These are phyloP conservation scores for Sugiyamaella sp. DNA, from an alignment of 1,139 yeast species.

Conservation along the genomic window DNA sequence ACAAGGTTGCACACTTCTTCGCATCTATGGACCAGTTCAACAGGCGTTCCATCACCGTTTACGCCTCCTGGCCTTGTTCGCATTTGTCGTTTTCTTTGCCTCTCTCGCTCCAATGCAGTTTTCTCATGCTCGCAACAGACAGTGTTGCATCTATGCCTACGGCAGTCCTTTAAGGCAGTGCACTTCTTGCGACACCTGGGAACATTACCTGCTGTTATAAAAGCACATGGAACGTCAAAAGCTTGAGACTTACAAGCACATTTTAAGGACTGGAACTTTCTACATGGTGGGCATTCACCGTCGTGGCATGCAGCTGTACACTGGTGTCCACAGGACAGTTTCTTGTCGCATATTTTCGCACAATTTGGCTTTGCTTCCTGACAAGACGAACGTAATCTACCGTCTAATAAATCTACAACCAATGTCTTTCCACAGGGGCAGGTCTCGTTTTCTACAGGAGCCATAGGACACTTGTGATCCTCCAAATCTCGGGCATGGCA, in stretches of 20 bases:
- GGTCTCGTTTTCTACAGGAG: conserved; percentile 59
- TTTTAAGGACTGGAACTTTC: conserved; percentile 46
- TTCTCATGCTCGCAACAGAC: conserved; percentile 74
- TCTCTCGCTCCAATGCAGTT: conserved; percentile 63
- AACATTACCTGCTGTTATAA: conserved; percentile 51
- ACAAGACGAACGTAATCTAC: conserved; percentile 51
- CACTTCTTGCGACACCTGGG: conserved; percentile 80
- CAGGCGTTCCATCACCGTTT: conserved; percentile 47
- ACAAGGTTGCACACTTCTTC: conserved; percentile 66
- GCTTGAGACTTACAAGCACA: conserved; percentile 57
- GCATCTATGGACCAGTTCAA: conserved; percentile 80
- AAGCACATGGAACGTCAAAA: conserved; percentile 65
- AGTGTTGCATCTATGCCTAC: conserved; percentile 73
- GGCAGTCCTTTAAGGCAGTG: conserved; percentile 73
- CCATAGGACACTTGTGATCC: conserved; percentile 58
- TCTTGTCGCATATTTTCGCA: conserved; percentile 61
- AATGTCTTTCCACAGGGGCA: conserved; percentile 77
- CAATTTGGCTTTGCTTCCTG: conserved; percentile 80
- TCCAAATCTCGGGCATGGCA: conserved; percentile 60
- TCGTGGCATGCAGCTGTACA: conserved; percentile 75
- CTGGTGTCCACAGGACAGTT: conserved; percentile 67
- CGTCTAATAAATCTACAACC: conserved; percentile 44
- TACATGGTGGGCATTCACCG: conserved; percentile 74
- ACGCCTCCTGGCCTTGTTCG: conserved; percentile 38
- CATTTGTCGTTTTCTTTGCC: conserved; percentile 53